These are phyloP conservation scores for Shiraia sp. DNA, from an alignment of 2,329 filamentous ascomycete species.

Conservation along the genomic window DNA sequence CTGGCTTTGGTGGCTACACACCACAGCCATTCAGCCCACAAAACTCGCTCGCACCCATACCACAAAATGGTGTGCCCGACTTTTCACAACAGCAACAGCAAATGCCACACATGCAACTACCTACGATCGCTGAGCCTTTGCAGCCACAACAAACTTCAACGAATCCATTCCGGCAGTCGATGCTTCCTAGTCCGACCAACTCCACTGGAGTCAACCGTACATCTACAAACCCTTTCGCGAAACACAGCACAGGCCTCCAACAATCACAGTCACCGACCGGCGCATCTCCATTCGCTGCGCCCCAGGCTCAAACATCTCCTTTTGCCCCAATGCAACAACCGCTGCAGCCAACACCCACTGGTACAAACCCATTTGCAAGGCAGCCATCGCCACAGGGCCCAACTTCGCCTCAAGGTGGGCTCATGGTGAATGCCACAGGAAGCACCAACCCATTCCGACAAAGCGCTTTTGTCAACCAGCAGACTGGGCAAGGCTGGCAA, in stretches of 20 bases:
- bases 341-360: conserved; percentile 63
- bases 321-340: conserved; percentile 46
- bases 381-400: conserved; percentile 49
- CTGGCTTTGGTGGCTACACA: conserved; percentile 82
- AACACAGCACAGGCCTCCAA: conserved; percentile 50
- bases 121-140: conserved; percentile 45
- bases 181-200: conserved; percentile 58
- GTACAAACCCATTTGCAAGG: conserved; percentile 73
- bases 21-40: conserved; percentile 60
- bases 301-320: conserved; percentile 34
- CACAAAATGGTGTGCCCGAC: conserved; percentile 53
- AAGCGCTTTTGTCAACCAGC: conserved; percentile 84
- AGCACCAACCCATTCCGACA: conserved; percentile 95
- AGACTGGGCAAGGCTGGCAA: conserved; percentile 89
- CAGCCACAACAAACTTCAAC: conserved; percentile 65
- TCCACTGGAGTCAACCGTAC: conserved; percentile 56
- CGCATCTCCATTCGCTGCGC: conserved; percentile 32
- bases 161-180: conserved; percentile 93
- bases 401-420: conserved; percentile 39
- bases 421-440: conserved; percentile 76
- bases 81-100: conserved; percentile 48
- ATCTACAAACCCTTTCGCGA: conserved; percentile 87
- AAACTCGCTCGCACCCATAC: conserved; percentile 51
- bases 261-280: conserved; percentile 29
- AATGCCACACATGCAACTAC: conserved; percentile 24